Evolutionary conservation across 225 moss, liverwort and hornwort species (phyloP).

Genomic region (Ulota crispa): DNA sequence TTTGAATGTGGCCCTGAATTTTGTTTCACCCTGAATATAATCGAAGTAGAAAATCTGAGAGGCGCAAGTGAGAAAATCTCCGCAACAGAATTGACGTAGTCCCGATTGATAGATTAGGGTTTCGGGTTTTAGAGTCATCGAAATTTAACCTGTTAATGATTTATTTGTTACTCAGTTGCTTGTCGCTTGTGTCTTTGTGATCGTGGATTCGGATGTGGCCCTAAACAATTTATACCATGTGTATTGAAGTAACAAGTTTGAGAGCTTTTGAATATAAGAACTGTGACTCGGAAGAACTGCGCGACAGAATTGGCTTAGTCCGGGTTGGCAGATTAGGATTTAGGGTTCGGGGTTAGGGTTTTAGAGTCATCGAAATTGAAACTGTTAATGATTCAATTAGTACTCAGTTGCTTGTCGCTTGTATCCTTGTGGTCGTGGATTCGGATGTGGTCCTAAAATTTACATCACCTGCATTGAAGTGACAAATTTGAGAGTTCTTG

Average conservation of each 20-base stretch:
- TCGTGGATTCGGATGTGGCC: too few relatives aligned
- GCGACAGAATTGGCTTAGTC: not conserved
- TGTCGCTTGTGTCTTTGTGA: too few relatives aligned
- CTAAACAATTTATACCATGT: too few relatives aligned
- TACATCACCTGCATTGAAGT: not conserved
- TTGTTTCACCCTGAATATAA: not conserved
- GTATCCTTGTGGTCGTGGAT: too few relatives aligned
- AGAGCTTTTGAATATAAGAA: not conserved
- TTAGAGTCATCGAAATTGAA: not conserved
- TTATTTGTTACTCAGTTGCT: too few relatives aligned
- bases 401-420: too few relatives aligned
- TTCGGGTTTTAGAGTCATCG: slow-evolving; percentile 17
- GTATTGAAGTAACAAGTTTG: not conserved
- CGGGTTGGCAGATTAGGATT: not conserved
- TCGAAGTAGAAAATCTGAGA: not conserved
- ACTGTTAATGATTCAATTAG: too few relatives aligned
- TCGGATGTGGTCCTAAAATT: too few relatives aligned
- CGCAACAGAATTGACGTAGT: not conserved
- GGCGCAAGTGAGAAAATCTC: not conserved
- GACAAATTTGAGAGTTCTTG: not conserved
- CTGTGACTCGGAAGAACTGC: not conserved
- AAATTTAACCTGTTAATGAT: not conserved
- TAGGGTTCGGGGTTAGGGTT: slow-evolving; percentile 9
- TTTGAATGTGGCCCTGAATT: not conserved
- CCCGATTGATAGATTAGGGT: not conserved